Base-by-base conservation (phyloP, 768 basidiomycete species). In the Nevesoporus exiguus region DNA sequence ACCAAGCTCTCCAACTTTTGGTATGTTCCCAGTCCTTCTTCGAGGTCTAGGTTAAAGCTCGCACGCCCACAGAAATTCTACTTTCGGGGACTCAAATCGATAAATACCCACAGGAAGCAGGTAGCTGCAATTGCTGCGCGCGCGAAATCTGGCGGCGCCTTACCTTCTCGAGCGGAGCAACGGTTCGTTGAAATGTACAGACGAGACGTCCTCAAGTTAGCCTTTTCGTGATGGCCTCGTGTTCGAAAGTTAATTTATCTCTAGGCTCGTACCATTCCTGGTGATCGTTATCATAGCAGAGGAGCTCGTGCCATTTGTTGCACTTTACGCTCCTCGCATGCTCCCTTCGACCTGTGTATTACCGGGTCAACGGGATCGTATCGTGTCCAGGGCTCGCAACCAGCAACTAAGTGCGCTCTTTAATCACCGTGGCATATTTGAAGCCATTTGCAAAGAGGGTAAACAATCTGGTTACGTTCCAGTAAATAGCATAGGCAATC, bases 321-420 rank as follows among this genome's bases (percentile, higher is more conserved):
- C 90, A 25, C 81, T 94, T 56, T 93, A 90, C 63, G 84, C 82
- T n/a, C 92, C 92, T 2, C 82, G 80, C 65, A 79, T 91, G 74
- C 81, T 94, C 25, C 92, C 92, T 1, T 93, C 90, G 3, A 93
- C 92, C 0, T 93, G 90, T 65, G 78, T 93, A 51, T 79, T 94
- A 6, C 88, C 92, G 2, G 84, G 87, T 13, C 92, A 94, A 72
- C 82, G 76, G 65, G 67, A 86, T 74, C 73, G 93, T 73, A 76
- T 86, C 72, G 65, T 76, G 67, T 57, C 77, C 67, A 76, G 83
- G 73, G 68, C 77, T 63, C 60, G 78, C 70, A 64, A 81, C 34
- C 69, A 63, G 52, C 72, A 84, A 61, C 75, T 80, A 14, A 62
- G 72, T 6, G 72, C 76, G 53, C 62, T 76, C 2, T 51, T 68